A percentile compares a stretch with the other conserved stretches of the same genome.
phyloP scores from a whole-genome alignment of 192 early-diverging fungal species.

The Lunasporangiospora selenospora region DNA sequence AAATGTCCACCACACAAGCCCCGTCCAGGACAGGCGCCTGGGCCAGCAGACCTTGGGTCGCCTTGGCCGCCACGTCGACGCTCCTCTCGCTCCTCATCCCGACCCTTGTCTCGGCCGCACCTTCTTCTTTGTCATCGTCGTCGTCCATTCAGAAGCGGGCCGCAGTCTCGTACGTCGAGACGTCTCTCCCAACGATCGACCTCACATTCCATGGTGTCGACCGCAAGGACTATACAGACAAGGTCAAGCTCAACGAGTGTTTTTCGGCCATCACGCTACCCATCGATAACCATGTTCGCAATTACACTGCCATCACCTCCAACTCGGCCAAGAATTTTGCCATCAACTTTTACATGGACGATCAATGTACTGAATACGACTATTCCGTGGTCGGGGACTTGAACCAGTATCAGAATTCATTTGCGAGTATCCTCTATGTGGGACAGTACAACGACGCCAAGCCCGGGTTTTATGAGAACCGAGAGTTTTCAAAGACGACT shows the following conservation, averaged over 20 bases:
- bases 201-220: constrained; percentile 11
- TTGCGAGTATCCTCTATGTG: constrained; percentile 19
- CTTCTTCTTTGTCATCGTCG: not conserved
- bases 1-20: not conserved
- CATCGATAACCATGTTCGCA: too few relatives aligned
- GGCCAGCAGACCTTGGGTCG: too few relatives aligned
- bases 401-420: constrained; percentile 3
- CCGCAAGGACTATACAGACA: not conserved
- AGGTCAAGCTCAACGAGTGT: constrained; percentile 16
- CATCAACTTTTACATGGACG: constrained; percentile 35
- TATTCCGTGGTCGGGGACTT: constrained; percentile 23
- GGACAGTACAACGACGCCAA: constrained; percentile 26
- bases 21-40: too few relatives aligned
- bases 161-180: not conserved
- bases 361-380: constrained; percentile 39
- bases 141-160: constrained; percentile 16
- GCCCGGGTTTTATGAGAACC: constrained; percentile 32
- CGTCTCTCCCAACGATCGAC: constrained; percentile 3
- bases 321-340: constrained; percentile 1
- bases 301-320: constrained; percentile 12
- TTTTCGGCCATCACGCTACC: not conserved
- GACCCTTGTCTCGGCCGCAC: constrained; percentile 15
- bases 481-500: constrained; percentile 14
- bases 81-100: not conserved
- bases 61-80: too few relatives aligned